Conservation (phyloP, 2,329 filamentous ascomycete species). For the Aspergillus tubingensis region DNA sequence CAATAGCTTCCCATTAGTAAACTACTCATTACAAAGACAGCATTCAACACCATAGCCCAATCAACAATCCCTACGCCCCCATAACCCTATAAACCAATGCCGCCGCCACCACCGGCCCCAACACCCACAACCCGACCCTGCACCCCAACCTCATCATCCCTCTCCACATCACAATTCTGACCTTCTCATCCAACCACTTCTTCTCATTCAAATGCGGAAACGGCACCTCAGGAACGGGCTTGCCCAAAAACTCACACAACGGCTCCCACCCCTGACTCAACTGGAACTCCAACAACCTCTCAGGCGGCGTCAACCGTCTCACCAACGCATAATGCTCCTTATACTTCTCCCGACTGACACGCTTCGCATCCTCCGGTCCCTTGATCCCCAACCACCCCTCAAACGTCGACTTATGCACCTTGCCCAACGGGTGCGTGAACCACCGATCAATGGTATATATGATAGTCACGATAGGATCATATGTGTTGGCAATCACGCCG, state of each 20-base stretch:
- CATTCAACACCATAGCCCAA: too few relatives aligned
- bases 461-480: neutral
- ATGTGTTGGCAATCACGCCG: neutral
- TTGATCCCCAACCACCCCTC: constrained; percentile 5
- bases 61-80: too few relatives aligned
- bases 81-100: neutral
- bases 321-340: constrained; percentile 52
- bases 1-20: too few relatives aligned
- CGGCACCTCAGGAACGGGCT: constrained; percentile 11
- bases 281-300: constrained; percentile 48
- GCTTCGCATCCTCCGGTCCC: neutral
- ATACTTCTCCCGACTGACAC: constrained; percentile 16
- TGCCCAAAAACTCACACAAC: constrained; percentile 50
- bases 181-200: constrained; percentile 1
- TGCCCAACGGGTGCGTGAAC: neutral
- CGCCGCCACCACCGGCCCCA: neutral
- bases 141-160: neutral
- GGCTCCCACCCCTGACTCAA: constrained; percentile 51
- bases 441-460: constrained; percentile 1
- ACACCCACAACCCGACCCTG: neutral
- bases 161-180: neutral
- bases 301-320: constrained; percentile 37
- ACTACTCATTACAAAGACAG: too few relatives aligned
- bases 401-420: neutral
- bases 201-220: constrained; percentile 13